Evolutionary conservation across 148 eudicot species (phyloP).

Genomic region (Camellia lanceoleosa): DNA sequence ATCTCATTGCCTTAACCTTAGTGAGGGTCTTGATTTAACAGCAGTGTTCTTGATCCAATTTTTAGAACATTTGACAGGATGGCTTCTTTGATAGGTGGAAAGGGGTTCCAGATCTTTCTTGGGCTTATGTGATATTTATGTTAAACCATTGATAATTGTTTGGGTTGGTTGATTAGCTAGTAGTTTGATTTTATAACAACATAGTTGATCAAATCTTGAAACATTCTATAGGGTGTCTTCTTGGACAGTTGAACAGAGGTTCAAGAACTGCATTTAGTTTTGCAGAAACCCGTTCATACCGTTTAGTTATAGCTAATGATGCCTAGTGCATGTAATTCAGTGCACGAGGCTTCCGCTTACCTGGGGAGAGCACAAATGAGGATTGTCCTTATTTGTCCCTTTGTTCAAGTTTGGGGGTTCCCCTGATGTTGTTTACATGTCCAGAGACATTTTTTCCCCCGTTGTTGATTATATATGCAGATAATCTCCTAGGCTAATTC

Average conservation of each 20-base stretch:
- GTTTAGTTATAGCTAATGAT: background rate
- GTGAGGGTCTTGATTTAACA: background rate
- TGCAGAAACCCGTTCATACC: background rate
- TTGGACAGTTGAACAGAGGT: background rate
- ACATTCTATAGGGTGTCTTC: background rate
- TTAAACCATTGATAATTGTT: background rate
- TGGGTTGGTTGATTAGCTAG: background rate
- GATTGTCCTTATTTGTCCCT: background rate
- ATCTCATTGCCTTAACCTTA: background rate
- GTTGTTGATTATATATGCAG: background rate
- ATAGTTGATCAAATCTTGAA: background rate
- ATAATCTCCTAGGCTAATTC: background rate
- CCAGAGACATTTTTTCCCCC: background rate
- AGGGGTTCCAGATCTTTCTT: background rate
- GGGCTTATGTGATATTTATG: background rate
- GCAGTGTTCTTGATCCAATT: background rate
- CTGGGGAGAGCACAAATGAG: background rate
- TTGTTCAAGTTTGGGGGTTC: background rate
- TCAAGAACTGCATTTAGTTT: background rate
- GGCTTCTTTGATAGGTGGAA: constrained; percentile 5
- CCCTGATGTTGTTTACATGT: background rate
- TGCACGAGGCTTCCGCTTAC: background rate
- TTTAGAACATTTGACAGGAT: background rate
- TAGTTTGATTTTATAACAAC: background rate
- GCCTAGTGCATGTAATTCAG: background rate